phyloP scores from a whole-genome alignment of 192 early-diverging fungal genomes.

The Linderina pennispora region DNA sequence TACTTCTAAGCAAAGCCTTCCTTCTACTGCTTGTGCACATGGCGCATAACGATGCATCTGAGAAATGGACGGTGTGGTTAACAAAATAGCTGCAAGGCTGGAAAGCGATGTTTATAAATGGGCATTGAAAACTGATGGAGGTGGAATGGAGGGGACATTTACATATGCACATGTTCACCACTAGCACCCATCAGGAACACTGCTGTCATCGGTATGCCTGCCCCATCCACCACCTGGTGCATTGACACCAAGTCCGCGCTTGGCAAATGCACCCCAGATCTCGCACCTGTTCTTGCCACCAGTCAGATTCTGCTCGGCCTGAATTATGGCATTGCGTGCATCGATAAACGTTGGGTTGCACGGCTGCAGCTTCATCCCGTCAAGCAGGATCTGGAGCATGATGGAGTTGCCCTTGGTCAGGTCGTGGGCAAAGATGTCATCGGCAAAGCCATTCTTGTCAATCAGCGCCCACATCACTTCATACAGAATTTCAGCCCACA shows the following conservation, averaged over 20 bases:
- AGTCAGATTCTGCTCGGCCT: constrained; percentile 49
- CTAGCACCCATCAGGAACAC: constrained; percentile 9
- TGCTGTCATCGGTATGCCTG: constrained; percentile 21
- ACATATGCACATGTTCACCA: too few species aligned
- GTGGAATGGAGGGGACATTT: too few species aligned
- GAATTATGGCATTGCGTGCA: constrained; percentile 58
- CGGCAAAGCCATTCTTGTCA: constrained; percentile 51
- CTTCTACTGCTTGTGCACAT: too few species aligned
- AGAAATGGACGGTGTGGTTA: too few species aligned
- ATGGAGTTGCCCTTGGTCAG: constrained; percentile 45
- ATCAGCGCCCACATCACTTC: constrained; percentile 75
- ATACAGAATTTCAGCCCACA: constrained; percentile 92
- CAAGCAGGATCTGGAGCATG: constrained; percentile 49
- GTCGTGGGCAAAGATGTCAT: constrained; percentile 50
- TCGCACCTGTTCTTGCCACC: constrained; percentile 50
- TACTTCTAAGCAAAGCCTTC: too few species aligned
- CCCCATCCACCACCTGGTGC: constrained; percentile 11
- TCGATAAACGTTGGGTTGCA: constrained; percentile 59
- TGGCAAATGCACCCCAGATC: constrained; percentile 60
- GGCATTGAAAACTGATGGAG: too few species aligned
- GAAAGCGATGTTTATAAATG: too few species aligned
- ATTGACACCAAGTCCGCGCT: constrained; percentile 54
- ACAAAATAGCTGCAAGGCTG: too few species aligned
- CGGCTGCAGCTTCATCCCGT: constrained; percentile 57
- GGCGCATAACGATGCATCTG: too few species aligned